A percentile compares a stretch with the other conserved stretches of the same genome.
These are phyloP conservation scores for Aspergillus coremiiformis DNA, from an alignment of 495 filamentous ascomycete genomes.

Conservation along the genomic window DNA sequence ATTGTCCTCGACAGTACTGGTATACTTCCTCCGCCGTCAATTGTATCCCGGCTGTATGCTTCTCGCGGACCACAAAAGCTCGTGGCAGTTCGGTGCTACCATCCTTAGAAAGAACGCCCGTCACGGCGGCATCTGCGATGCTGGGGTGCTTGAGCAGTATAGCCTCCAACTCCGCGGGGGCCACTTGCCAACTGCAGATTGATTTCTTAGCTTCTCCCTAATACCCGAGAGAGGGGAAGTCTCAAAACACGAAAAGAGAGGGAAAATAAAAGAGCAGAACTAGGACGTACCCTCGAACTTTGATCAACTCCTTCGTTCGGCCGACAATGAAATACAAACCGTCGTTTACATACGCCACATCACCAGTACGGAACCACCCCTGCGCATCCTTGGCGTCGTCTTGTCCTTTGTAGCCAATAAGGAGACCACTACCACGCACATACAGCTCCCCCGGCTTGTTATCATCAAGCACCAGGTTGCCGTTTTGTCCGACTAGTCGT, in stretches of 20 bases:
- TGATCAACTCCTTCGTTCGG: slow-evolving; percentile 70
- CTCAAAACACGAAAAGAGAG: slow-evolving; percentile 3
- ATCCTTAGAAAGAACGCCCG: slow-evolving; percentile 52
- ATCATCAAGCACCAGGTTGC: slow-evolving; percentile 41
- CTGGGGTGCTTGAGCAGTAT: slow-evolving; percentile 62
- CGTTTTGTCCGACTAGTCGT: slow-evolving; percentile 43
- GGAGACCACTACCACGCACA: slow-evolving; percentile 36
- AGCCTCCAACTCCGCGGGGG: slow-evolving; percentile 79
- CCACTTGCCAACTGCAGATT: slow-evolving; percentile 56
- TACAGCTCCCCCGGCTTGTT: slow-evolving; percentile 47
- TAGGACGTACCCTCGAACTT: slow-evolving; percentile 46
- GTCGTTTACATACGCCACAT: slow-evolving; percentile 56
- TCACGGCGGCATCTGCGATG: slow-evolving; percentile 69
- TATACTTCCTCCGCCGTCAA: slow-evolving; percentile 54
- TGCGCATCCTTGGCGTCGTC: slow-evolving; percentile 40
- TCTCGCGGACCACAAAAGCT: slow-evolving; percentile 60
- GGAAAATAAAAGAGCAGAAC: slow-evolving; percentile 1
- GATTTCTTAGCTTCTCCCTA: not conserved
- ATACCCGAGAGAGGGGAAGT: not conserved
- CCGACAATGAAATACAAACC: slow-evolving; percentile 66
- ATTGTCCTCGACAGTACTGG: slow-evolving; percentile 50
- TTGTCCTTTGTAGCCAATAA: slow-evolving; percentile 34
- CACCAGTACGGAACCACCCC: slow-evolving; percentile 74
- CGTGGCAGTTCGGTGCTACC: slow-evolving; percentile 61
- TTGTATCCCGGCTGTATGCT: slow-evolving; percentile 12